Conservation (phyloP, 345 rosid species). For the Carallia brachiata region DNA sequence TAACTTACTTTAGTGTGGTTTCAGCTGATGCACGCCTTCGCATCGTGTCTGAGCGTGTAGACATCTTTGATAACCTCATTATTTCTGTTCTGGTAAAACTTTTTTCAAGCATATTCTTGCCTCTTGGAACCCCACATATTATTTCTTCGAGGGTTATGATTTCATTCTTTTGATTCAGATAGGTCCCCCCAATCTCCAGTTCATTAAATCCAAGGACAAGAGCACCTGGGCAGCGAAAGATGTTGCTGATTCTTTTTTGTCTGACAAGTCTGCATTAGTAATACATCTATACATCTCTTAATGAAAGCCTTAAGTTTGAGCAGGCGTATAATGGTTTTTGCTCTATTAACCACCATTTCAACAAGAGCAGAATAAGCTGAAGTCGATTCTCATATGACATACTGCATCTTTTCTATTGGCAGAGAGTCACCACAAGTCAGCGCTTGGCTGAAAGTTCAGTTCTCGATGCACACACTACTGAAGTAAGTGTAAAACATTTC, state of each 20-base stretch:
- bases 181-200: conserved; percentile 83
- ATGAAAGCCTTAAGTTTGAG: not conserved
- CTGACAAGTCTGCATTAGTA: conserved; percentile 95
- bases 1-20: not conserved
- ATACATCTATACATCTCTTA: conserved; percentile 19
- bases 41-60: conserved; percentile 90
- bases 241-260: conserved; percentile 85
- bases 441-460: conserved; percentile 85
- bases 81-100: conserved; percentile 72
- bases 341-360: no score
- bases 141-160: conserved; percentile 27
- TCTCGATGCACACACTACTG: conserved; percentile 67
- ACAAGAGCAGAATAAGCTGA: not conserved
- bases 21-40: conserved; percentile 89
- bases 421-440: conserved; percentile 95
- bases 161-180: conserved; percentile 61
- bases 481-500: conserved; percentile 45
- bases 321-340: not conserved
- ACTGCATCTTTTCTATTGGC: conserved; percentile 23
- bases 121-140: not conserved
- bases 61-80: conserved; percentile 73
- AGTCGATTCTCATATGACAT: conserved; percentile 18
- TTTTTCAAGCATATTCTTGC: conserved; percentile 12
- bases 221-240: conserved; percentile 80
- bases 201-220: conserved; percentile 78